Conservation (phyloP, 345 rosid species). For the Cardamine resedifolia region DNA sequence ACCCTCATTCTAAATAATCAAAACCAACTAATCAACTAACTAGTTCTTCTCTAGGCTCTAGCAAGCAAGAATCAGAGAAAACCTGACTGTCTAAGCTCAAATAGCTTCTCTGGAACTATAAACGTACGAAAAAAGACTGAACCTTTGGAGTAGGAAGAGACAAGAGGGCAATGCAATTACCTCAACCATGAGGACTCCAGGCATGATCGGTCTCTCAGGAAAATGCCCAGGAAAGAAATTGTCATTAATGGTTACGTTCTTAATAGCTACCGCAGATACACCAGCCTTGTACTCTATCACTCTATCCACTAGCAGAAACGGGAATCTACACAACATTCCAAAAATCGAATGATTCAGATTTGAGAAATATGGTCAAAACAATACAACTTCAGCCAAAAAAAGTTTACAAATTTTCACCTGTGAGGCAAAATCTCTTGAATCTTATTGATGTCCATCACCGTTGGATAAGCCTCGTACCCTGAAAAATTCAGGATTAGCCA, state of each 20-base stretch:
- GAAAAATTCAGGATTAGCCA: neutral
- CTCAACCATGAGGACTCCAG: conserved; percentile 99
- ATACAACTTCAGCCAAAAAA: neutral
- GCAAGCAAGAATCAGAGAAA: neutral
- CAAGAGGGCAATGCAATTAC: conserved; percentile 37
- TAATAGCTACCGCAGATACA: too few relatives aligned
- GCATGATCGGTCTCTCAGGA: conserved; percentile 99
- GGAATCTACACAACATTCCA: conserved; percentile 59
- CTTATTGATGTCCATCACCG: conserved; percentile 88
- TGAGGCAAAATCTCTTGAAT: conserved; percentile 90
- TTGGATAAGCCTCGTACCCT: conserved; percentile 39
- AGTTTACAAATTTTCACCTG: conserved; percentile 41
- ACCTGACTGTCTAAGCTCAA: neutral
- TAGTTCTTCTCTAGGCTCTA: too few relatives aligned
- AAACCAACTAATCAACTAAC: neutral
- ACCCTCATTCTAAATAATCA: conserved; percentile 1
- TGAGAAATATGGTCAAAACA: neutral
- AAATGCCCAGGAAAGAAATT: conserved; percentile 99
- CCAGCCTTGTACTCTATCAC: conserved; percentile 94
- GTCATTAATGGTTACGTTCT: conserved; percentile 97
- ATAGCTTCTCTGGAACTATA: neutral
- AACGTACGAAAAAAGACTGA: neutral
- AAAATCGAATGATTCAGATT: neutral
- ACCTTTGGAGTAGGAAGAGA: neutral
- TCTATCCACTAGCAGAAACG: conserved; percentile 98